A percentile compares a stretch with the other conserved stretches of the same genome.
Conservation (phyloP, 768 basidiomycete species). For the Pisolithus orientalis region DNA sequence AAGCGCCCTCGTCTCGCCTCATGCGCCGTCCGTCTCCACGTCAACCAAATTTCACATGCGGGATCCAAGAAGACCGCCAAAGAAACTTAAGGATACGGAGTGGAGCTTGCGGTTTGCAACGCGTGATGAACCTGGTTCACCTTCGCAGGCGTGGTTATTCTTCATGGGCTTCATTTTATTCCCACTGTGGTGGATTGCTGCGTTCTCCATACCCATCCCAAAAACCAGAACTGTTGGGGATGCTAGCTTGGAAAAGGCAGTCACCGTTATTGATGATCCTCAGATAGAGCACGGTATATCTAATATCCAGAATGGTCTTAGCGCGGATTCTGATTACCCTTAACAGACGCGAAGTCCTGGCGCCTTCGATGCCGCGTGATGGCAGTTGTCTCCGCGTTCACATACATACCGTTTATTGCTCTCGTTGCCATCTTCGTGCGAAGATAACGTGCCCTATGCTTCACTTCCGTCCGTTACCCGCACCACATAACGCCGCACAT, state of each 20-base stretch:
- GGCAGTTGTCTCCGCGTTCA: slow-evolving; percentile 59
- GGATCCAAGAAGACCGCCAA: slow-evolving; percentile 64
- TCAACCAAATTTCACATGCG: slow-evolving; percentile 72
- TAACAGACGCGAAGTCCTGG: slow-evolving; percentile 66
- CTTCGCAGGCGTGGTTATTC: slow-evolving; percentile 72
- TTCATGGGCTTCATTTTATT: slow-evolving; percentile 60
- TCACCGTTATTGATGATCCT: slow-evolving; percentile 63
- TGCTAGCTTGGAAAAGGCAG: slow-evolving; percentile 55
- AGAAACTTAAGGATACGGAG: slow-evolving; percentile 45
- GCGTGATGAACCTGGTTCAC: slow-evolving; percentile 44
- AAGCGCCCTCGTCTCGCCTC: slow-evolving; percentile 70
- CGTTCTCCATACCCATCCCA: slow-evolving; percentile 47
- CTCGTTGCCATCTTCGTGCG: slow-evolving; percentile 59
- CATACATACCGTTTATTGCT: slow-evolving; percentile 75
- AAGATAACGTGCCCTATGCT: slow-evolving; percentile 19
- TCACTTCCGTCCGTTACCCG: background rate
- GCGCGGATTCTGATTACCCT: slow-evolving; percentile 3
- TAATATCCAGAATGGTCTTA: background rate
- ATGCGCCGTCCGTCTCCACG: slow-evolving; percentile 62
- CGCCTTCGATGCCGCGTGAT: slow-evolving; percentile 70
- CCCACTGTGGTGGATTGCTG: slow-evolving; percentile 64
- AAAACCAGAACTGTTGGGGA: slow-evolving; percentile 57
- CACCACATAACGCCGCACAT: slow-evolving; percentile 2
- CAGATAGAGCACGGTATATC: slow-evolving; percentile 70
- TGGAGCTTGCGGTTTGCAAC: slow-evolving; percentile 56